Base-by-base conservation (phyloP, 2,329 filamentous ascomycete genomes). In the Botrytis aclada region DNA sequence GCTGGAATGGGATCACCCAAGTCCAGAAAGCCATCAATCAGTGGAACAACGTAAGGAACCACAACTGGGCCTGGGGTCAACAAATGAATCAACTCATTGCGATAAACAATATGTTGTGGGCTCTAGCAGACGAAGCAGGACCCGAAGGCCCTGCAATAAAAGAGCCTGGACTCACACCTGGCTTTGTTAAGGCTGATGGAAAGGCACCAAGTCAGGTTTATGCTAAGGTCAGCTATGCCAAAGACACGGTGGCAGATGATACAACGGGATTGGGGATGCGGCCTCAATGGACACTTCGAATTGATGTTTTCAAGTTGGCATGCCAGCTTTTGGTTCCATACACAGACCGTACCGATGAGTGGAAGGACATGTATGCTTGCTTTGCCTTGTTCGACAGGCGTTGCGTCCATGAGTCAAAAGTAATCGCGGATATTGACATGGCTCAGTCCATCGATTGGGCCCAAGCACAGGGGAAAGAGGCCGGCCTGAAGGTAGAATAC, bases 271-370 rank as follows among this genome's bases (percentile, higher is more conserved):
- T 34, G 65, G 47, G 32, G 47, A 41, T 41, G 65, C 65, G 45
- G 14, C 34, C 45, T 69, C 65, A 69, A 16, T 69, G 65, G 65
- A 69, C 47, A n/a, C 22, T 69, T 69, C 32, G 47, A 69, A 39
- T 69, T 39, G 65, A 69, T 29, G 14, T 65, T 65, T 65, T 65
- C 22, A 45, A 9, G 14, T 65, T 65, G 16, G 47, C 45, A 54
- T 69, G 47, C 32, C 65, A 56, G 47, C 65, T 69, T 18, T 41
- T 56, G 47, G 39, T 69, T 56, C 65, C 65, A 41, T 39, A 69
- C 14, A 1, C 20, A 20, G 6, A 45, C 20, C 47, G 65, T 56
- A 58, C 47, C n/a, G 47, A 69, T 14, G 47, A 41, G 25, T 69
- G 10, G 2, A 18, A 29, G 39, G 47, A 69, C 9, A 3, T 39